A percentile compares a stretch with the other conserved stretches of the same genome.
These are phyloP conservation scores for Hibiscus trionum DNA, from an alignment of 345 rosid species.

Conservation along the genomic window DNA sequence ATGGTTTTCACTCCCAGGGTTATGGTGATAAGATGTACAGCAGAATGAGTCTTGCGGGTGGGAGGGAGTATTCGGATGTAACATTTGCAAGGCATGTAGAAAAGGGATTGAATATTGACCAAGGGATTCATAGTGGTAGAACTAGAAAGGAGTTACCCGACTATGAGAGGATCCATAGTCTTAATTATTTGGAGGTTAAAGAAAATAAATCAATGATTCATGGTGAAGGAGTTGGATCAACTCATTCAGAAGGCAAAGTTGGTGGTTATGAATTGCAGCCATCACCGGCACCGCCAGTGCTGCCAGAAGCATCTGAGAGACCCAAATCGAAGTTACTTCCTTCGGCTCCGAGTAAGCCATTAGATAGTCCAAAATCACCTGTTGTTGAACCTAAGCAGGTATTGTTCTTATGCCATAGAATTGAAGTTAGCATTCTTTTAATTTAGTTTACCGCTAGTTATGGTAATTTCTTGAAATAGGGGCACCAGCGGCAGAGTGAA, in stretches of 20 bases:
- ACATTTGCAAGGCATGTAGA: conserved; percentile 32
- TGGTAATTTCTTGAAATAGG: conserved; percentile 27
- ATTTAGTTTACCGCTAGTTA: conserved; percentile 8
- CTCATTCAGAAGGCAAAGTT: conserved; percentile 30
- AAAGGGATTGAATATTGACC: conserved; percentile 27
- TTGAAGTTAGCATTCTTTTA: background rate
- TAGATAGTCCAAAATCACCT: conserved; percentile 39
- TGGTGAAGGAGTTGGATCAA: conserved; percentile 29
- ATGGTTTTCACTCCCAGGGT: conserved; percentile 19
- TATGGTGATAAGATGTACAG: conserved; percentile 21
- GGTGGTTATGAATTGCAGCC: conserved; percentile 32
- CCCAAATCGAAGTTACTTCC: conserved; percentile 65
- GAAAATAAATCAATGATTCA: conserved; percentile 26
- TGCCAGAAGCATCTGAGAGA: conserved; percentile 44
- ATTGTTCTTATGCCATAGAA: background rate
- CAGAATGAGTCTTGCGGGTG: conserved; percentile 24
- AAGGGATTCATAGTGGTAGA: conserved; percentile 31
- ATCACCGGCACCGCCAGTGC: conserved; percentile 18
- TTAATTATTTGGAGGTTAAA: conserved; percentile 33
- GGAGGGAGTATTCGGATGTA: conserved; percentile 27
- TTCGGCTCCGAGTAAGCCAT: conserved; percentile 38
- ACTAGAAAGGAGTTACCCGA: conserved; percentile 35
- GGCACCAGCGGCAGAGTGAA: conserved; percentile 21
- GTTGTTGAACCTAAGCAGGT: conserved; percentile 42
- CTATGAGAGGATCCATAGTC: conserved; percentile 26